These are phyloP conservation scores for Cicer chorassanicum DNA, from an alignment of 306 rosid genomes.

Conservation along the genomic window DNA sequence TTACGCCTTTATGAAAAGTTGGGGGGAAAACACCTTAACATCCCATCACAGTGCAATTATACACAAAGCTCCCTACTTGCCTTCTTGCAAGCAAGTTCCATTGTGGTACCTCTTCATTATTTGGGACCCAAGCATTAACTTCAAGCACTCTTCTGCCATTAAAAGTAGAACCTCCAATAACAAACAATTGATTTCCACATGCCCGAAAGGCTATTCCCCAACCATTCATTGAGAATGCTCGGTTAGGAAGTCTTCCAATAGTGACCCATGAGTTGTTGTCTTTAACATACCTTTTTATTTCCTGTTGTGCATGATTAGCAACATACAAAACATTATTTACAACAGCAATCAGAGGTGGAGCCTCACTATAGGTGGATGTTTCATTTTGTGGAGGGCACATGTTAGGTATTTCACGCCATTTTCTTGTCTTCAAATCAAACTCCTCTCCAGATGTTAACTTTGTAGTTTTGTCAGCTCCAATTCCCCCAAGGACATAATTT, in stretches of 20 bases:
- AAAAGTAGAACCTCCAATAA: constrained; percentile 59
- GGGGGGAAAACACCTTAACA: constrained; percentile 53
- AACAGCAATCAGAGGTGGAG: constrained; percentile 87
- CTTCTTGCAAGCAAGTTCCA: constrained; percentile 69
- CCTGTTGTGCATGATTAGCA: constrained; percentile 59
- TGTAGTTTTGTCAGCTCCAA: constrained; percentile 42
- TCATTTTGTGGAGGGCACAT: constrained; percentile 61
- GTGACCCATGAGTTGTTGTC: neutral
- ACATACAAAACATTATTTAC: constrained; percentile 68
- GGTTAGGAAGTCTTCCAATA: constrained; percentile 66
- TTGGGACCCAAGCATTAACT: constrained; percentile 56
- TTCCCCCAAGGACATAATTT: constrained; percentile 71
- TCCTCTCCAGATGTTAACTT: constrained; percentile 68
- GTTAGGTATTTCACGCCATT: constrained; percentile 70
- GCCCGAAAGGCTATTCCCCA: constrained; percentile 83
- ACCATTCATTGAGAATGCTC: constrained; percentile 53
- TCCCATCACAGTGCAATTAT: constrained; percentile 83
- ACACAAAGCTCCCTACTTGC: constrained; percentile 58
- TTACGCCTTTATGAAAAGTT: constrained; percentile 36
- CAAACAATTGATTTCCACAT: constrained; percentile 66
- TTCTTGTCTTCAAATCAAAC: constrained; percentile 54
- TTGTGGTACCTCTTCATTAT: constrained; percentile 55
- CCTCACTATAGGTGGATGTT: constrained; percentile 48
- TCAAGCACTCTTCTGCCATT: constrained; percentile 43
- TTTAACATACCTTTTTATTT: constrained; percentile 61